Evolutionary conservation across 2,329 filamentous ascomycete genomes (phyloP).

Genomic region (Colletotrichum graminicola): DNA sequence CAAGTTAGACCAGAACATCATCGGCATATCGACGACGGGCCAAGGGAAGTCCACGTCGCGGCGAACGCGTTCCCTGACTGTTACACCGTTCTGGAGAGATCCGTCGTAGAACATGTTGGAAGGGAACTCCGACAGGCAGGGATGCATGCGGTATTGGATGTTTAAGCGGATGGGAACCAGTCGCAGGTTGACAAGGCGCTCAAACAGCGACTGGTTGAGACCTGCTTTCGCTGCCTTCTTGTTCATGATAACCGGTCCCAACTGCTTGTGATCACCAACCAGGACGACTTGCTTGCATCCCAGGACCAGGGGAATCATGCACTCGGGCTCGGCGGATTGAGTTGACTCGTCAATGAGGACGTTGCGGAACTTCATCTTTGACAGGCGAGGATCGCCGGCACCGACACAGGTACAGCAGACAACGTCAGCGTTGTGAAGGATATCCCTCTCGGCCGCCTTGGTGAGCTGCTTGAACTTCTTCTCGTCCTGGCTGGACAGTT

Average conservation of each 20-base stretch:
- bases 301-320: constrained; percentile 96
- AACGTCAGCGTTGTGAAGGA: constrained; percentile 93
- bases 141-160: constrained; percentile 99
- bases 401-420: constrained; percentile 99
- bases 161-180: constrained; percentile 93
- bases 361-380: constrained; percentile 98
- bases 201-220: constrained; percentile 97
- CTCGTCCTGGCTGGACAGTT: constrained; percentile 94
- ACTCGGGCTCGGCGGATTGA: constrained; percentile 97
- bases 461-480: constrained; percentile 99
- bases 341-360: constrained; percentile 98
- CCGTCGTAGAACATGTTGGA: constrained; percentile 99
- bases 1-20: constrained; percentile 99
- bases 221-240: constrained; percentile 99
- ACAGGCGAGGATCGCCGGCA: constrained; percentile 92
- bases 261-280: constrained; percentile 97
- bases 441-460: constrained; percentile 92
- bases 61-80: constrained; percentile 86
- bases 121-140: constrained; percentile 94
- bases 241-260: constrained; percentile 99
- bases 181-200: constrained; percentile 92
- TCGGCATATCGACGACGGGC: constrained; percentile 92
- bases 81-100: constrained; percentile 95
- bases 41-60: constrained; percentile 98
- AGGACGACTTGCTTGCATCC: constrained; percentile 99